Conservation (phyloP, 306 rosid species). For the Lathyrus aphaca region DNA sequence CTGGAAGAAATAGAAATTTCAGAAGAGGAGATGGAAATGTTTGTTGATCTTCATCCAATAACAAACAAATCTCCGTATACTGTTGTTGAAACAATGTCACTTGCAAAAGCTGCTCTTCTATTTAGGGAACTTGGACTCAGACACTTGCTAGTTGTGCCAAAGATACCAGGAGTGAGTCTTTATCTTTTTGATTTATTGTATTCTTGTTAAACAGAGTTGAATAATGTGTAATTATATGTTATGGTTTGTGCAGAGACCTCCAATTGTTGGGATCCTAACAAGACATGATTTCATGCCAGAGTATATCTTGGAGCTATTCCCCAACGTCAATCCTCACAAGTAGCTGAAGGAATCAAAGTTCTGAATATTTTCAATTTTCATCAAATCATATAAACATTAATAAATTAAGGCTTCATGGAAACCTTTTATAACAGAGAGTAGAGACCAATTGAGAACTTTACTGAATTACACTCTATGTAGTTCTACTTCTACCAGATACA, state of each 20-base stretch:
- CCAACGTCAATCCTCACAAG: slow-evolving; percentile 50
- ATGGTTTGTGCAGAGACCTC: slow-evolving; percentile 63
- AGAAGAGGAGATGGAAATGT: slow-evolving; percentile 75
- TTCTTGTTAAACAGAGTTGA: background rate
- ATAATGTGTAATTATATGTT: background rate
- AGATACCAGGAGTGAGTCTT: slow-evolving; percentile 57
- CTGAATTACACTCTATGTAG: too few relatives aligned
- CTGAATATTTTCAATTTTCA: background rate
- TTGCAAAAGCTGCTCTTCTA: slow-evolving; percentile 74
- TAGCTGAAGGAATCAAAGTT: slow-evolving; percentile 4
- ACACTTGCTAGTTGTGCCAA: slow-evolving; percentile 72
- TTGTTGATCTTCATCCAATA: slow-evolving; percentile 73
- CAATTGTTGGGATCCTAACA: slow-evolving; percentile 70
- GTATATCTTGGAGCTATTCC: slow-evolving; percentile 64
- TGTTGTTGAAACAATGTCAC: slow-evolving; percentile 74
- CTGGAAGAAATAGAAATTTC: slow-evolving; percentile 59
- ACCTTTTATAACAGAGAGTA: too few relatives aligned
- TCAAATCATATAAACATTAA: background rate
- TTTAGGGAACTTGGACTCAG: slow-evolving; percentile 72
- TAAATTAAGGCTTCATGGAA: background rate
- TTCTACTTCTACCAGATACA: too few relatives aligned
- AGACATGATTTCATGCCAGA: slow-evolving; percentile 80
- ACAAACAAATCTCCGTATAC: slow-evolving; percentile 68
- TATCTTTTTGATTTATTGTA: background rate
- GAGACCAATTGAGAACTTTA: too few relatives aligned